phyloP scores from a whole-genome alignment of 2,329 filamentous ascomycete genomes.

The Fusarium temperatum region DNA sequence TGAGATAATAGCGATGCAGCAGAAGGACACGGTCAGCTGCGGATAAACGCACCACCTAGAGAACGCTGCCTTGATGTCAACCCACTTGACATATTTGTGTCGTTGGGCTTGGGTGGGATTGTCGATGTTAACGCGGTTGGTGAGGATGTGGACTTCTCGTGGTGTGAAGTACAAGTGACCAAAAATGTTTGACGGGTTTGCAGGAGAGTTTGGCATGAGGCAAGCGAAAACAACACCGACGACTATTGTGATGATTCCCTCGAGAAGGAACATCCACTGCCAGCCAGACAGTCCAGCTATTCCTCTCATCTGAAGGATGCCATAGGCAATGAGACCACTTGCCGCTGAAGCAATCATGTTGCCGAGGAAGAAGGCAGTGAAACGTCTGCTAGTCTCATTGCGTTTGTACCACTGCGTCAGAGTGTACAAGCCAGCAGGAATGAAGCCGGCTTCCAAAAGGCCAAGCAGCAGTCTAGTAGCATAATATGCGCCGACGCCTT shows the following conservation, averaged over 20 bases:
- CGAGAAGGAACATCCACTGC: conserved; percentile 43
- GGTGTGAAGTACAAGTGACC: neutral
- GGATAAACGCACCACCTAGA: conserved; percentile 12
- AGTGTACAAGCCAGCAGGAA: conserved; percentile 55
- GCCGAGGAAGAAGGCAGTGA: conserved; percentile 55
- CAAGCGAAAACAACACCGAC: neutral
- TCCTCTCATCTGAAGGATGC: neutral
- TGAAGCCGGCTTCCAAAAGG: neutral
- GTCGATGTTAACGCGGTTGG: neutral
- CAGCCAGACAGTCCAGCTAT: conserved; percentile 51
- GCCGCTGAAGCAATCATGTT: conserved; percentile 51
- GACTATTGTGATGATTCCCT: neutral
- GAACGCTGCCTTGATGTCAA: conserved; percentile 9
- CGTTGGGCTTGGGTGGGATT: neutral
- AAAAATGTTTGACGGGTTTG: neutral
- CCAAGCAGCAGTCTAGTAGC: neutral
- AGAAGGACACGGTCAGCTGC: conserved; percentile 8
- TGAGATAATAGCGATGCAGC: conserved; percentile 16
- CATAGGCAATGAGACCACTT: neutral
- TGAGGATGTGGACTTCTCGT: neutral
- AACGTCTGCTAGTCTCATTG: conserved; percentile 53
- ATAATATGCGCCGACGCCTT: neutral
- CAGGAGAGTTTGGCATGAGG: neutral
- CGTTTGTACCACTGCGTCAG: conserved; percentile 57
- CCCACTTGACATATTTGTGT: neutral